Conservation (phyloP, 495 filamentous ascomycete species). For the Pseudomonodictys pantanalensis region DNA sequence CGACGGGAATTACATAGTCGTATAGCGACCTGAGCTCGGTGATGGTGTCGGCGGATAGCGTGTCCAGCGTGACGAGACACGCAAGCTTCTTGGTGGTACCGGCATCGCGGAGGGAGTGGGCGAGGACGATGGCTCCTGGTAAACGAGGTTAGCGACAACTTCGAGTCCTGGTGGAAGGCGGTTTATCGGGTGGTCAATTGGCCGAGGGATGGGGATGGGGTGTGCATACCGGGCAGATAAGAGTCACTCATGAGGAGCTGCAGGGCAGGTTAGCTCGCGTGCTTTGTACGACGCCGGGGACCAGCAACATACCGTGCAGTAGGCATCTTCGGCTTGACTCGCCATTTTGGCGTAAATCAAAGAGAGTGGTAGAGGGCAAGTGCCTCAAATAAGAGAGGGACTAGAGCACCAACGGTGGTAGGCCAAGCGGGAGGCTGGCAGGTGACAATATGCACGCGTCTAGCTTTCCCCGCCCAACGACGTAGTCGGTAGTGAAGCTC, state of each 20-base stretch:
- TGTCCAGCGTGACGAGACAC: slow-evolving; percentile 75
- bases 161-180: neutral
- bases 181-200: neutral
- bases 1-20: slow-evolving; percentile 84
- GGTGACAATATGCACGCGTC: no score
- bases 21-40: slow-evolving; percentile 79
- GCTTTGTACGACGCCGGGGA: slow-evolving; percentile 8
- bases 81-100: slow-evolving; percentile 83
- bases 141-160: slow-evolving; percentile 18
- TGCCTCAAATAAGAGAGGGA: neutral
- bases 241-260: slow-evolving; percentile 86
- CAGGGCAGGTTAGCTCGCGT: slow-evolving; percentile 34
- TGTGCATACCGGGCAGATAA: slow-evolving; percentile 76
- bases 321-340: slow-evolving; percentile 47
- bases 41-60: slow-evolving; percentile 66
- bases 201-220: neutral
- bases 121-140: slow-evolving; percentile 84
- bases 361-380: neutral
- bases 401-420: neutral
- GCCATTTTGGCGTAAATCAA: slow-evolving; percentile 34
- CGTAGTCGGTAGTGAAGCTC: slow-evolving; percentile 27
- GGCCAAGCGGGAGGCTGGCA: neutral
- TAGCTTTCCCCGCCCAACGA: slow-evolving; percentile 29
- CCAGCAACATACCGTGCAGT: slow-evolving; percentile 53
- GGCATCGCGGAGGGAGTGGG: slow-evolving; percentile 90